Evolutionary conservation across 305 asterid species (phyloP), one percentile per base, ranked within the genome.

Genomic region (Galium porrigens): DNA sequence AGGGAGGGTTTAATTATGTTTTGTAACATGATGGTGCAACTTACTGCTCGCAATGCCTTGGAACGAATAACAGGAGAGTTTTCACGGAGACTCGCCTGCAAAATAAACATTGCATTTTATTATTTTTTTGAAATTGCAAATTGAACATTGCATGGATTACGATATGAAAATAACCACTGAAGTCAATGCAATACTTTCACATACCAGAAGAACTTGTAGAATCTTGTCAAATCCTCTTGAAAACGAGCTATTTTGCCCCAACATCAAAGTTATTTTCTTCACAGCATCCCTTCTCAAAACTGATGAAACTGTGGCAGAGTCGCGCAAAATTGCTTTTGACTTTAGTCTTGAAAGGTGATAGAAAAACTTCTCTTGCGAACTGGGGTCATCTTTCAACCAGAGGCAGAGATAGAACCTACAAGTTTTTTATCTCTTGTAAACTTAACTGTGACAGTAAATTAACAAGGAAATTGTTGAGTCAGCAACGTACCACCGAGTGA

Each of bases 321-420:
- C 90, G 3, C 87, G 96, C 70, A 78, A 69, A 78, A 85, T 82
- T 70, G 84, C 86, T 76, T 91, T 82, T 18, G 96, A 79, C 66
- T 85, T 90, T 77, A 94, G 76, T 83, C 95, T 84, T 30, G 95
- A 83, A 39, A 90, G 81, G 78, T 82, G 81, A 78, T 76, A 84
- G 71, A 54, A 71, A 61, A 82, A 72, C 75, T 83, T 90, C 65
- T 86, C 83, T 59, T 79, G 85, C 68, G 94, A 76, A 76, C 78
- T 82, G 73, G 90, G 88, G 74, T 90, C 99, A 71, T 94, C 95
- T 79, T 94, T 94, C 78, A 84, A 85, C 99, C 99, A 94, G 52
- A 90, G 84, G 79, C 97, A 94, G 70, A 90, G 89, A 83, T 94
- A 90, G 81, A 90, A 94, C 99, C 99, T 94, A 87, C 85, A 88